These are phyloP conservation scores for Ormosia semicastrata DNA, from an alignment of 306 rosid genomes.

Conservation along the genomic window DNA sequence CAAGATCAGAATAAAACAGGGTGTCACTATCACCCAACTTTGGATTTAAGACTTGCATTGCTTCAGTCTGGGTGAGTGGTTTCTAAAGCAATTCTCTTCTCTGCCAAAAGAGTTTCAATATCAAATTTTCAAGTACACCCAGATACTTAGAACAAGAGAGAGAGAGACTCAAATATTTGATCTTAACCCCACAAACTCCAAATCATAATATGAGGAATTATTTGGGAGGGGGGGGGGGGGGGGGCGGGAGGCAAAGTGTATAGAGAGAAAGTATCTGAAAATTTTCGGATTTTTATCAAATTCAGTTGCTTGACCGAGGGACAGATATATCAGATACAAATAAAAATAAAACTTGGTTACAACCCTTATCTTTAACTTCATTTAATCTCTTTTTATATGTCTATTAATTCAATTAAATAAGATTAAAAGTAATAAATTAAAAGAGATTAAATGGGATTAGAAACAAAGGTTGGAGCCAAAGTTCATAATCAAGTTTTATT, in stretches of 20 bases:
- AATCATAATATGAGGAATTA: neutral
- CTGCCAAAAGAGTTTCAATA: neutral
- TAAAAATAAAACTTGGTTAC: neutral
- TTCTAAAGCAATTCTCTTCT: neutral
- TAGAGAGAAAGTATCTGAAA: slow-evolving; percentile 31
- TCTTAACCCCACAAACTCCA: slow-evolving; percentile 10
- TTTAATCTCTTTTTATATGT: too few species aligned
- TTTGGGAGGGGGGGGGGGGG: neutral
- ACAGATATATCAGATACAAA: slow-evolving; percentile 3
- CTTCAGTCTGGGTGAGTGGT: neutral
- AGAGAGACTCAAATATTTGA: slow-evolving; percentile 24
- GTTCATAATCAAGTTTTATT: too few species aligned
- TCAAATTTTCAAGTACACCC: slow-evolving; percentile 23
- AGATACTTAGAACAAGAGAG: slow-evolving; percentile 15
- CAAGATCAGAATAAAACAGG: neutral
- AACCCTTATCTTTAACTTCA: too few species aligned
- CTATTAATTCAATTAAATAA: too few species aligned
- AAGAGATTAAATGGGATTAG: too few species aligned
- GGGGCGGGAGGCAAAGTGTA: neutral
- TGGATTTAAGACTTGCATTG: neutral
- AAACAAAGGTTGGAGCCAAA: too few species aligned
- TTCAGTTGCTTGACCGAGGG: slow-evolving; percentile 47
- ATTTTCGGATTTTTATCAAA: slow-evolving; percentile 47
- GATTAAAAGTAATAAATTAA: too few species aligned
- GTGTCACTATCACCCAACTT: neutral